phyloP scores from a whole-genome alignment of 2,329 filamentous ascomycete species.

The Colletotrichum orchidophilum region DNA sequence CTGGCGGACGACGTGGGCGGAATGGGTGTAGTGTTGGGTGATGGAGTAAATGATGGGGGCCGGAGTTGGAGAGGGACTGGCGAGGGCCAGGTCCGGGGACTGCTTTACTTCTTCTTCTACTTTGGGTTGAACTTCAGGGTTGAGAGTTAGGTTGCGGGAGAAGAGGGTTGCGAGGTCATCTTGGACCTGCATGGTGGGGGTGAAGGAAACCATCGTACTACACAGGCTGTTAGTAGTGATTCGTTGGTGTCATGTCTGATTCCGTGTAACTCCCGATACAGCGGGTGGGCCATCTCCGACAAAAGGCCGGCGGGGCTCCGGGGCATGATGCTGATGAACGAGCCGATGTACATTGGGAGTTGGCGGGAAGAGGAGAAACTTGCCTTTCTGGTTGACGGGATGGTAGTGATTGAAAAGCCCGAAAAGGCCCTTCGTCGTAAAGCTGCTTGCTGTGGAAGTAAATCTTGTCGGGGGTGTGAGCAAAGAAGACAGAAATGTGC shows the following conservation, averaged over 20 bases:
- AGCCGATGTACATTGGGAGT: not conserved
- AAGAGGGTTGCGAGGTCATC: conserved; percentile 88
- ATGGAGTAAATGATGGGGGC: conserved; percentile 74
- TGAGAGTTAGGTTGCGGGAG: conserved; percentile 76
- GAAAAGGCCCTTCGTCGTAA: conserved; percentile 7
- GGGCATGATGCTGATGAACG: not conserved
- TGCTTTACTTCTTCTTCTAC: conserved; percentile 45
- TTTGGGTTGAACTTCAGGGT: conserved; percentile 48
- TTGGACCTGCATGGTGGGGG: conserved; percentile 69
- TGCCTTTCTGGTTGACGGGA: not conserved
- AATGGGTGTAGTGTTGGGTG: conserved; percentile 87
- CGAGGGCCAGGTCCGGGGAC: conserved; percentile 28
- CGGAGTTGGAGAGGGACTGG: conserved; percentile 42
- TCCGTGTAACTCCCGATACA: not conserved
- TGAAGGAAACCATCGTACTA: conserved; percentile 50
- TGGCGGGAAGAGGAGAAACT: not conserved
- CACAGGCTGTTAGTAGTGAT: conserved; percentile 8
- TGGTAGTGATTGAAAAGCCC: not conserved
- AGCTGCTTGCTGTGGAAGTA: conserved; percentile 23
- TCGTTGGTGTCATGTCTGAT: not conserved
- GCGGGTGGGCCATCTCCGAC: conserved; percentile 9
- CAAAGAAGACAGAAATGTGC: conserved; percentile 1
- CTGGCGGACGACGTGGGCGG: conserved; percentile 69
- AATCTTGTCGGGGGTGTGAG: not conserved
- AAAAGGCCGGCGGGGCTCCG: conserved; percentile 27